A percentile compares a stretch with the other conserved stretches of the same genome.
Conservation (phyloP, 768 basidiomycete species). For the Mycena filopes region DNA sequence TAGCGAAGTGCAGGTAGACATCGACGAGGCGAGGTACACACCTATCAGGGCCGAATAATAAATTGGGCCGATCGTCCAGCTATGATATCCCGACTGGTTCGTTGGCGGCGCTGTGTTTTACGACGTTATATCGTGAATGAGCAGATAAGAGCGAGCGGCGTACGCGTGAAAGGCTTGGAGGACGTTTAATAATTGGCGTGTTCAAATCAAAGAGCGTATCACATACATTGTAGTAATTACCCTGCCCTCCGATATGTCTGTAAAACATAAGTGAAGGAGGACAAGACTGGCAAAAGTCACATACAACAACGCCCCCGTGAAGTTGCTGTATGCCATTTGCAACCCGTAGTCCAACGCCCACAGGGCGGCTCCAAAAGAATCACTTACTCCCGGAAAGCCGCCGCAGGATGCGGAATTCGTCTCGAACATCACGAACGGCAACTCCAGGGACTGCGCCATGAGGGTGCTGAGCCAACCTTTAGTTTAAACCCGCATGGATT, state of each 20-base stretch:
- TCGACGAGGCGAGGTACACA: not conserved
- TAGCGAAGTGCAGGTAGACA: not conserved
- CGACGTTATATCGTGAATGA: conserved; percentile 40
- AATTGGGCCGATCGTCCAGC: conserved; percentile 69
- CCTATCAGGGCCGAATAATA: conserved; percentile 63
- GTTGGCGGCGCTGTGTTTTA: conserved; percentile 45
- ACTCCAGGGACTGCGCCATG: conserved; percentile 53
- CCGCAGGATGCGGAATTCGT: conserved; percentile 78
- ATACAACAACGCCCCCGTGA: conserved; percentile 39
- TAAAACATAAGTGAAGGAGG: not conserved
- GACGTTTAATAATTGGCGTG: conserved; percentile 15
- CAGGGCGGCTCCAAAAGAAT: conserved; percentile 70
- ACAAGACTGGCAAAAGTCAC: not conserved
- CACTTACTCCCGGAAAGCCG: conserved; percentile 71
- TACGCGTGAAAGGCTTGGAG: conserved; percentile 46
- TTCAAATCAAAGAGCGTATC: conserved; percentile 38
- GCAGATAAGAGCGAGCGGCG: conserved; percentile 38
- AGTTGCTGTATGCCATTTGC: conserved; percentile 49
- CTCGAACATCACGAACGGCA: conserved; percentile 61
- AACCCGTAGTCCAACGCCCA: conserved; percentile 70
- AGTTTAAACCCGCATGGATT: not conserved
- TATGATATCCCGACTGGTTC: conserved; percentile 53
- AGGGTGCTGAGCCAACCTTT: conserved; percentile 48
- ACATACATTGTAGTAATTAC: conserved; percentile 38
- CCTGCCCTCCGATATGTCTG: conserved; percentile 36